Evolutionary conservation across 805 yeast genomes (phyloP).

Genomic region (Pichia nanzhaoensis): DNA sequence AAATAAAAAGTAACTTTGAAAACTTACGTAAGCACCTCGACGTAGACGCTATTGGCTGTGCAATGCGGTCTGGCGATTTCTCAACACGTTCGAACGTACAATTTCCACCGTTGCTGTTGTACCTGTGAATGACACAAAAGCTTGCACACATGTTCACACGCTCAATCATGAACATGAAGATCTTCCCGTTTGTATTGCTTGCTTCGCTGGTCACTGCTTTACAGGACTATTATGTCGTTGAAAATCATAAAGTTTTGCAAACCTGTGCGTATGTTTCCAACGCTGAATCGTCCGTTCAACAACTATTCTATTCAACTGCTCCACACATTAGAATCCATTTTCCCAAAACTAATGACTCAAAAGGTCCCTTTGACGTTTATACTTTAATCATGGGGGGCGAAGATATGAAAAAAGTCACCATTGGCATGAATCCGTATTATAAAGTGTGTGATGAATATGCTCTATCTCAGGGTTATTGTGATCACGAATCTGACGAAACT

Average conservation of each 20-base stretch:
- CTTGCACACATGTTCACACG: too few species aligned
- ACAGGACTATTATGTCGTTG: constrained; percentile 20
- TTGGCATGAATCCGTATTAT: constrained; percentile 20
- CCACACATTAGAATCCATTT: constrained; percentile 17
- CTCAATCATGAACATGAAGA: too few species aligned
- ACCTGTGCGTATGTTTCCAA: constrained; percentile 29
- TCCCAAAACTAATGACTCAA: constrained; percentile 2
- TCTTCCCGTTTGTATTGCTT: neutral
- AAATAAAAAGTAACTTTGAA: too few species aligned
- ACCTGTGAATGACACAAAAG: too few species aligned
- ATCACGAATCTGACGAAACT: constrained; percentile 16
- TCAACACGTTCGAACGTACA: too few species aligned
- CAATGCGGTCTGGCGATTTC: too few species aligned
- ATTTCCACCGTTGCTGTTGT: too few species aligned
- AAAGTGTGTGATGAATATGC: constrained; percentile 31
- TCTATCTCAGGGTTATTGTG: constrained; percentile 18
- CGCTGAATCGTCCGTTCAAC: constrained; percentile 13
- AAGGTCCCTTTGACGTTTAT: constrained; percentile 15
- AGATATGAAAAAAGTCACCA: constrained; percentile 21
- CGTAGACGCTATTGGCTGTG: too few species aligned
- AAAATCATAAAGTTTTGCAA: constrained; percentile 21
- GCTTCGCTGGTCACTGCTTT: constrained; percentile 12
- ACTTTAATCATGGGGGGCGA: constrained; percentile 20
- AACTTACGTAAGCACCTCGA: too few species aligned
- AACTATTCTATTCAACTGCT: neutral